These are phyloP conservation scores for Avicennia marina DNA, from an alignment of 257 asterid genomes.

Conservation along the genomic window DNA sequence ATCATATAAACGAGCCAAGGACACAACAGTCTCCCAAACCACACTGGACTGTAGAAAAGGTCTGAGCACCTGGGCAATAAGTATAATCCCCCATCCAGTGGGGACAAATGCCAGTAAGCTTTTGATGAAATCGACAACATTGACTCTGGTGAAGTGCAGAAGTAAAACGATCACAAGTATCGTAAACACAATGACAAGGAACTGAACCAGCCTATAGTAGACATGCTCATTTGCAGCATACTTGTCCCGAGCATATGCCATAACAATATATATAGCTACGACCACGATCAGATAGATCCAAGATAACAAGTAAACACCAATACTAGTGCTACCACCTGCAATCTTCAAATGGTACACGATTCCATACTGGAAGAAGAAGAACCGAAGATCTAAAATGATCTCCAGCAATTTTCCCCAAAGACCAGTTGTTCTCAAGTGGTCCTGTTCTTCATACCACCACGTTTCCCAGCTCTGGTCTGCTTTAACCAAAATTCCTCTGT, in stretches of 20 bases:
- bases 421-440: constrained; percentile 86
- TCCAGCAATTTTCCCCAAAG: constrained; percentile 97
- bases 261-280: constrained; percentile 50
- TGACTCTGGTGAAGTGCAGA: constrained; percentile 44
- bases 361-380: constrained; percentile 94
- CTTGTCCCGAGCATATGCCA: constrained; percentile 77
- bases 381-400: constrained; percentile 83
- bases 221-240: constrained; percentile 70
- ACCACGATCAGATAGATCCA: constrained; percentile 70
- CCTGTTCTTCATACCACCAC: constrained; percentile 98
- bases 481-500: constrained; percentile 65
- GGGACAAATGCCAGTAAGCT: constrained; percentile 84
- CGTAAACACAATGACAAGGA: constrained; percentile 49
- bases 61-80: constrained; percentile 81
- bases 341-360: constrained; percentile 80
- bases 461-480: constrained; percentile 92
- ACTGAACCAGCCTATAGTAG: constrained; percentile 77
- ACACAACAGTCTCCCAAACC: constrained; percentile 87
- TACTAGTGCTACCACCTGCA: constrained; percentile 35
- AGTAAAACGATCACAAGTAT: constrained; percentile 47
- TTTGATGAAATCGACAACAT: constrained; percentile 49
- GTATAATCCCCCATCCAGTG: constrained; percentile 96
- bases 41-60: constrained; percentile 79
- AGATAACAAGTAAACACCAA: constrained; percentile 79
- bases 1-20: constrained; percentile 87